phyloP scores from a whole-genome alignment of 225 moss, liverwort and hornwort species.

The Bryum argenteum region DNA sequence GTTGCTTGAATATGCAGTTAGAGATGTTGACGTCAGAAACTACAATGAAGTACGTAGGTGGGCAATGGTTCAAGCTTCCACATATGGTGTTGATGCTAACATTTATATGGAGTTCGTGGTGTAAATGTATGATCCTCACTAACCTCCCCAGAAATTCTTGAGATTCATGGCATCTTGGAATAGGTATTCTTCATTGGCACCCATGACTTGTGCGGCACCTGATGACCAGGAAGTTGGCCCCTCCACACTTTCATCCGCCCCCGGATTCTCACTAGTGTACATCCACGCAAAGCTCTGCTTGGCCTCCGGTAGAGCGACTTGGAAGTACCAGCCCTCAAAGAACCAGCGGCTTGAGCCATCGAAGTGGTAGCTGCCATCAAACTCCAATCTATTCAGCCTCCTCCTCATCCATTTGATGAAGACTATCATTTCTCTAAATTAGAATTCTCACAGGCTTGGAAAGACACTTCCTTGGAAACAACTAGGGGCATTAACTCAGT shows the following conservation, averaged over 20 bases:
- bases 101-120: not conserved
- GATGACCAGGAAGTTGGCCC: conserved; percentile 33
- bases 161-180: conserved; percentile 66
- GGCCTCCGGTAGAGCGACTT: conserved; percentile 73
- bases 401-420: not conserved
- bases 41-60: no score
- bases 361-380: conserved; percentile 71
- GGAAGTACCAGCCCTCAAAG: conserved; percentile 97
- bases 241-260: conserved; percentile 36
- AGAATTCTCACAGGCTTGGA: no score
- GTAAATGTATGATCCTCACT: no score
- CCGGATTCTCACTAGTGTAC: conserved; percentile 92
- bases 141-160: conserved; percentile 80
- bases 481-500: no score
- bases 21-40: no score
- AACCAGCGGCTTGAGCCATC: conserved; percentile 82
- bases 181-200: conserved; percentile 79
- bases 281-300: conserved; percentile 94
- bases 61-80: no score
- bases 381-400: not conserved
- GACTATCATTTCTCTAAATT: no score
- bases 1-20: no score
- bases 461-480: no score
- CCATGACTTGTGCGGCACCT: conserved; percentile 83
- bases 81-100: no score